Evolutionary conservation across 495 filamentous ascomycete species (phyloP).

Genomic region (Aspergillus cavernicola): DNA sequence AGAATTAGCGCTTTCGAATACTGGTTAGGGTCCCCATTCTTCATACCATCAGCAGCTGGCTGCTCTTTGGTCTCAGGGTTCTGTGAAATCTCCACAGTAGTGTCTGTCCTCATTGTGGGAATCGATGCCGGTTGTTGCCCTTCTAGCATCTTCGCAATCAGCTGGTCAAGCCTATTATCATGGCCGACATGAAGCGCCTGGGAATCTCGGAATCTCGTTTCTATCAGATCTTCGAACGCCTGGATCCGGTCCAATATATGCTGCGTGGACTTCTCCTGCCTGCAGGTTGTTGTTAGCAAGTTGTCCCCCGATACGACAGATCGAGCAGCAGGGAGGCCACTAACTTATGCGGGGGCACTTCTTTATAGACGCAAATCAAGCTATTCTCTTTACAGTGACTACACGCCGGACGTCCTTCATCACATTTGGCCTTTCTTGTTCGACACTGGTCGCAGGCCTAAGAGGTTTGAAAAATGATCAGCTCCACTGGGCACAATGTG

Average conservation of each 20-base stretch:
- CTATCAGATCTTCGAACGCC: slow-evolving; percentile 28
- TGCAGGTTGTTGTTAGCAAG: slow-evolving; percentile 14
- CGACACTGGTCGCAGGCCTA: slow-evolving; percentile 62
- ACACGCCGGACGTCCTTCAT: slow-evolving; percentile 56
- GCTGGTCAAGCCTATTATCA: neutral
- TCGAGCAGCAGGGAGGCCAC: slow-evolving; percentile 13
- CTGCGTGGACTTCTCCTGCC: slow-evolving; percentile 44
- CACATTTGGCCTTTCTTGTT: slow-evolving; percentile 60
- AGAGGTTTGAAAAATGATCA: neutral
- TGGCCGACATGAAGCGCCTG: slow-evolving; percentile 18
- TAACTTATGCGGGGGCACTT: slow-evolving; percentile 57
- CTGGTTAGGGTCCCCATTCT: neutral
- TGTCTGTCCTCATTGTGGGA: slow-evolving; percentile 19
- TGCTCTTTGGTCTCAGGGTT: slow-evolving; percentile 17
- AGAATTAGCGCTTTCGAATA: slow-evolving; percentile 4
- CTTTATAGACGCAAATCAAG: slow-evolving; percentile 54
- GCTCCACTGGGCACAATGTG: neutral
- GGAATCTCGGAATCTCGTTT: slow-evolving; percentile 11
- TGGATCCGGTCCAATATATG: slow-evolving; percentile 30
- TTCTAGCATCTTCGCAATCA: neutral
- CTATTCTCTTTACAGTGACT: slow-evolving; percentile 57
- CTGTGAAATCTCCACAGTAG: neutral
- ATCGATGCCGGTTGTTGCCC: slow-evolving; percentile 10
- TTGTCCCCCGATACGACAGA: neutral
- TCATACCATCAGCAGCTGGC: neutral